These are phyloP conservation scores for Blastocystis sp. DNA, from an alignment of 352 stramenopile species.

Conservation along the genomic window DNA sequence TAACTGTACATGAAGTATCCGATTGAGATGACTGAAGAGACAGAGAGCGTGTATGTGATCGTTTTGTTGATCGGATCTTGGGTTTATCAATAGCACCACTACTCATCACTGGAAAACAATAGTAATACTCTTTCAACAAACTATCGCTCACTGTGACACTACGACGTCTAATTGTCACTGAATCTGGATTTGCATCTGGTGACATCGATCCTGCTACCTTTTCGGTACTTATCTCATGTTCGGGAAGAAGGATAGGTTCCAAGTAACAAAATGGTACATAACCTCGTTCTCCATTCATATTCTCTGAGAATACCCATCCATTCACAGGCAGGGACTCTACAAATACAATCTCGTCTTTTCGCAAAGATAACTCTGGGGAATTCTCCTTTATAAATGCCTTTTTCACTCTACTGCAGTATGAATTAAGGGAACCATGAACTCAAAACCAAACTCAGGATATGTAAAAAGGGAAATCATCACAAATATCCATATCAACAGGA, in stretches of 20 bases:
- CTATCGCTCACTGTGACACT: too few relatives aligned
- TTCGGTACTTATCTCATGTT: not conserved
- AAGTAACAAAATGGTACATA: conserved; percentile 20
- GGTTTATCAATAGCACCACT: not conserved
- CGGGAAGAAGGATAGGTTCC: not conserved
- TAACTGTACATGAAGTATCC: not conserved
- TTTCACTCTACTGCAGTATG: not conserved
- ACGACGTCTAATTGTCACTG: too few relatives aligned
- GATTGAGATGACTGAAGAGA: not conserved
- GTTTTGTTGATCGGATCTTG: not conserved
- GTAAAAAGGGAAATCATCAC: not conserved
- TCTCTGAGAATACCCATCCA: conserved; percentile 18
- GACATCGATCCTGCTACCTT: too few relatives aligned
- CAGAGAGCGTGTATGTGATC: not conserved
- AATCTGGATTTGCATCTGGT: too few relatives aligned
- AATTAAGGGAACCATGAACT: not conserved
- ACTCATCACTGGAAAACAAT: not conserved
- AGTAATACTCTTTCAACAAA: not conserved
- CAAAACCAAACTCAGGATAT: conserved; percentile 39
- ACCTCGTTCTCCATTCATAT: not conserved
- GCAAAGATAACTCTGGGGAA: not conserved
- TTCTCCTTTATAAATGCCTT: not conserved
- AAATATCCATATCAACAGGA: not conserved
- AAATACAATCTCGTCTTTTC: conserved; percentile 38
- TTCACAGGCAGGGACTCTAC: not conserved